A percentile compares a stretch with the other conserved stretches of the same genome.
Conservation (phyloP, 129 eudicot species). For the Lactuca saligna region DNA sequence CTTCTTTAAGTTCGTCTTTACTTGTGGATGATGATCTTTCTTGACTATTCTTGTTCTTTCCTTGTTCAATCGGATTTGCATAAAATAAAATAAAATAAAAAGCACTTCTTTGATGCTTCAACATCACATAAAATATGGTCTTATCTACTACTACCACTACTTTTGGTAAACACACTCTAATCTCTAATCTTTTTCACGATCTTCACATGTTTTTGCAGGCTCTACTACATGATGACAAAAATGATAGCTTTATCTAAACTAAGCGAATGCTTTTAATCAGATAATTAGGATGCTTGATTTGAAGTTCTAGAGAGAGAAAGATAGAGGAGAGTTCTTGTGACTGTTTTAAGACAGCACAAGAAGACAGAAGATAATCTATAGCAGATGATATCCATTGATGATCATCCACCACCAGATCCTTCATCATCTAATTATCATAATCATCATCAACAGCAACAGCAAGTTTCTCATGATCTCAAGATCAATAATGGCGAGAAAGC, state of each 20-base stretch:
- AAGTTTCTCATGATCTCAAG: conserved; percentile 43
- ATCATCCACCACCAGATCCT: conserved; percentile 70
- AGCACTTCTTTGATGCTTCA: conserved; percentile 23
- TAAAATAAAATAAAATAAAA: conserved; percentile 14
- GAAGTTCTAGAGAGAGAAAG: conserved; percentile 40
- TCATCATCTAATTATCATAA: conserved; percentile 35
- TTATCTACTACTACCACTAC: conserved; percentile 33
- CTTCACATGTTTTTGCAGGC: conserved; percentile 47
- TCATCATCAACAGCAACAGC: conserved; percentile 16
- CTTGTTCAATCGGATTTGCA: conserved; percentile 36
- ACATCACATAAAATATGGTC: conserved; percentile 51
- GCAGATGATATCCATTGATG: conserved; percentile 97
- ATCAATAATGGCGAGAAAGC: not conserved
- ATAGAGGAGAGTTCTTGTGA: conserved; percentile 61
- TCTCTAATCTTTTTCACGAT: conserved; percentile 21
- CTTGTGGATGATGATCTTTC: conserved; percentile 18
- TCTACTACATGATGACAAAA: conserved; percentile 33
- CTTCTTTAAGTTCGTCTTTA: conserved; percentile 18
- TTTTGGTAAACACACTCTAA: conserved; percentile 19
- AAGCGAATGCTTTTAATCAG: conserved; percentile 26
- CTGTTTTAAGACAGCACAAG: conserved; percentile 66
- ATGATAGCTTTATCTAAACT: not conserved
- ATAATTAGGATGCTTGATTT: conserved; percentile 36
- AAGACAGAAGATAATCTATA: conserved; percentile 56
- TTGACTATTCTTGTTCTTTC: conserved; percentile 36